Evolutionary conservation across 2,329 filamentous ascomycete genomes (phyloP).

Genomic region (Ploettnerulaceae sp.): DNA sequence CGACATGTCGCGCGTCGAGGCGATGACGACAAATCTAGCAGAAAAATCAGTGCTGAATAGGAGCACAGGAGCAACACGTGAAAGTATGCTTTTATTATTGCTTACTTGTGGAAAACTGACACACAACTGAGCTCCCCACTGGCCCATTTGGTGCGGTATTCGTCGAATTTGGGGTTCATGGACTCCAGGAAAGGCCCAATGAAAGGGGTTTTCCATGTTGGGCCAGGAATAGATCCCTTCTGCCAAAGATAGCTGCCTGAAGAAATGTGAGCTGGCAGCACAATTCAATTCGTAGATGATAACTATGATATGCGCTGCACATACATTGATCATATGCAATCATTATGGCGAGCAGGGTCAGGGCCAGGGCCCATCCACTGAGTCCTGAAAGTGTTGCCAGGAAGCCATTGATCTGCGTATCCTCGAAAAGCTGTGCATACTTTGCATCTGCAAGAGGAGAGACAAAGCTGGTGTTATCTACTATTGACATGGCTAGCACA

Average conservation of each 20-base stretch:
- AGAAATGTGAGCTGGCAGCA: too few relatives aligned
- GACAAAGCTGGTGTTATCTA: conserved; percentile 30
- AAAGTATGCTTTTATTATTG: too few relatives aligned
- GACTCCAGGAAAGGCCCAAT: conserved; percentile 96
- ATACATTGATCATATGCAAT: conserved; percentile 88
- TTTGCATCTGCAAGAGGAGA: conserved; percentile 32
- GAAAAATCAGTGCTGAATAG: not conserved
- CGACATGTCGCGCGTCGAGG: conserved; percentile 88
- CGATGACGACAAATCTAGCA: conserved; percentile 91
- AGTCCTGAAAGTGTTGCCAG: conserved; percentile 22
- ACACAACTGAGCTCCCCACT: conserved; percentile 93
- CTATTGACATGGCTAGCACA: too few relatives aligned
- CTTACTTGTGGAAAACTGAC: conserved; percentile 97
- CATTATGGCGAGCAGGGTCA: conserved; percentile 65
- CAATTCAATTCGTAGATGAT: too few relatives aligned
- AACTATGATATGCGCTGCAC: conserved; percentile 32
- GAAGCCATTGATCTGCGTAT: conserved; percentile 26
- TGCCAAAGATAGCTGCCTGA: conserved; percentile 71
- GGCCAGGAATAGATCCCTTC: conserved; percentile 73
- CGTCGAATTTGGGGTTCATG: conserved; percentile 82
- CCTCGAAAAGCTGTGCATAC: conserved; percentile 23
- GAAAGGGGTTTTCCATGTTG: conserved; percentile 72
- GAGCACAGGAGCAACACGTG: not conserved
- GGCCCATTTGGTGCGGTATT: conserved; percentile 89
- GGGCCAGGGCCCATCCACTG: conserved; percentile 59